Base-by-base conservation (phyloP, 192 early-diverging fungal species). In the Radiomyces spectabilis region DNA sequence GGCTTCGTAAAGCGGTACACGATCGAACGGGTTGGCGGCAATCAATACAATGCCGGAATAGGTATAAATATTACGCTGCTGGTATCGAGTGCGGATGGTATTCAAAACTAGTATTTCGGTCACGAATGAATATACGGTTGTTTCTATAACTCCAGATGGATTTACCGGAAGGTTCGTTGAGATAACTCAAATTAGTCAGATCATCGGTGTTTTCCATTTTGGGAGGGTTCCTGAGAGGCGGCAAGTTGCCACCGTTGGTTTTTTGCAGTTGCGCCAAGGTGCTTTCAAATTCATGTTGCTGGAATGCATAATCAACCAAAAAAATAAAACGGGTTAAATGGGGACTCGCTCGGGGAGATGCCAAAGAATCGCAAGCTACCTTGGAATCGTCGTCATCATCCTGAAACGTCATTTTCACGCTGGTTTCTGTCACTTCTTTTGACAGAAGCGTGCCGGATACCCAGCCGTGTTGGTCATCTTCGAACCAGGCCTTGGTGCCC, bases 21-120 rank as follows among this genome's bases (percentile, higher is more conserved):
- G 72, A 41, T 79, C 80, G 71, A 97, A 99, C 2, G 96, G 96
- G 59, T 99, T 99, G 63, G 93, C 87, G 38, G 96, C 96, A 59
- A 99, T 94, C 58, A 99, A 71, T 25, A 99, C 96, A 44, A 99
- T 96, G 41, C 96, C 96, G 24, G 94, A 97, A 65, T 99, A 99
- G 15, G 96, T 99, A 73, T 99, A 99, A 66, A 99, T 99, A 64
- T 88, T 88, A 65, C 93, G 81, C 66, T 94, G 89, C 5, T 74
- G 69, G 63, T 97, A 99, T 38, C 96, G 84, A 19, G 91, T 81
- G 33, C 75, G 77, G 69, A 99, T 86, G 59, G 91, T 95, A 72
- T 96, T 86, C 30, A 99, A 81, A 2, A 99, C 96, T 76, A 72
- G 32, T 18, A 2, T n/a, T 32, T 18, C 15, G 12, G 15, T 19